These are phyloP conservation scores for Trichoderma aggressivum DNA, from an alignment of 2,329 filamentous ascomycete genomes.

Conservation along the genomic window DNA sequence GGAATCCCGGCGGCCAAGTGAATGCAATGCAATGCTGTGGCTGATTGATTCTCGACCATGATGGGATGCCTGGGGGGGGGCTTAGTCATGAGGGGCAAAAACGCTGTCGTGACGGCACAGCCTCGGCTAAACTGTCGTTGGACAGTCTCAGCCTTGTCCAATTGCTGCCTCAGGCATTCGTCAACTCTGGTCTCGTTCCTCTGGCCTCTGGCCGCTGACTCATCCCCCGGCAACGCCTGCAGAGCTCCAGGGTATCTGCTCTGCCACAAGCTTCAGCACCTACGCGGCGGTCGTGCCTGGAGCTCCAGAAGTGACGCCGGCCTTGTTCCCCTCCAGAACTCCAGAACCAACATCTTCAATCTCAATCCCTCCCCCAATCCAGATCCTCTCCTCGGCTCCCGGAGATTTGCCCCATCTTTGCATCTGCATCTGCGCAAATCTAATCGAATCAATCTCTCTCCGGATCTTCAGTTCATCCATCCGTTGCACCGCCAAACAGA, in stretches of 20 bases:
- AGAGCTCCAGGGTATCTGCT: conserved; percentile 18
- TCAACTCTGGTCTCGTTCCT: not conserved
- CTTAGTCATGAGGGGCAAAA: conserved; percentile 19
- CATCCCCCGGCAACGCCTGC: not conserved
- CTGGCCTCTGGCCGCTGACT: not conserved
- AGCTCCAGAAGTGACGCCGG: conserved; percentile 33
- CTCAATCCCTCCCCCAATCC: not conserved
- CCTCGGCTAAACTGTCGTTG: not conserved
- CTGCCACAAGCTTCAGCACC: conserved; percentile 17
- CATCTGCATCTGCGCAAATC: not conserved
- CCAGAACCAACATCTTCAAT: not conserved
- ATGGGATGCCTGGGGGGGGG: conserved; percentile 3
- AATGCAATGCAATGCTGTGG: not conserved
- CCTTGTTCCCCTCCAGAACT: conserved; percentile 2
- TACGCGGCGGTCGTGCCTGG: conserved; percentile 43
- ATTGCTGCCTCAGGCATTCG: conserved; percentile 26
- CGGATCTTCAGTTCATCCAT: not conserved
- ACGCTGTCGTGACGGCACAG: not conserved
- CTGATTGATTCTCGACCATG: not conserved
- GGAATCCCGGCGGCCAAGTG: not conserved
- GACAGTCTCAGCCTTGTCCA: conserved; percentile 5
- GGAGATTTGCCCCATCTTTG: not conserved
- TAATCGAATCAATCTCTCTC: not conserved
- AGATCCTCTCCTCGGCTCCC: not conserved
- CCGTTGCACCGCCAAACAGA: not conserved